Conservation (phyloP, 371 early-diverging fungal species). For the Lichtheimia corymbifera region DNA sequence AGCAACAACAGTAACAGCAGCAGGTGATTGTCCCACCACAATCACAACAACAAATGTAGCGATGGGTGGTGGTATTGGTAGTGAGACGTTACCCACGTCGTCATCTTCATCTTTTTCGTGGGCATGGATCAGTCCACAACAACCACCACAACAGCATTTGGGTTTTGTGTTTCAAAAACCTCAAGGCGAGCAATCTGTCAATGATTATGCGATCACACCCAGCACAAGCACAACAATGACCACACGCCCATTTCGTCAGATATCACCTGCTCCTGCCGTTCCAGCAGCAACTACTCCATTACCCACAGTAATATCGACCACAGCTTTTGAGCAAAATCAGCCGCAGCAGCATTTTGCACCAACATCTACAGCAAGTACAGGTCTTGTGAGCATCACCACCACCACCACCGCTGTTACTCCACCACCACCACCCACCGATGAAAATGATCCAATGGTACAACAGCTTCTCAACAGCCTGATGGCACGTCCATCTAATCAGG, state of each 20-base stretch:
- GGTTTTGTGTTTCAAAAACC: constrained; percentile 24
- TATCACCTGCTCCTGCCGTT: neutral
- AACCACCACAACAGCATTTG: constrained; percentile 13
- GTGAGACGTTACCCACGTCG: neutral
- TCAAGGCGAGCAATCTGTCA: neutral
- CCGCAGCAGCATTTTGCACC: neutral
- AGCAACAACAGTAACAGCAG: neutral
- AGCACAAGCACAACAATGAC: neutral
- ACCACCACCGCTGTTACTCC: neutral
- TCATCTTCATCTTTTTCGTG: constrained; percentile 15
- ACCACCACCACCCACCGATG: neutral
- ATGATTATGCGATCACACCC: neutral
- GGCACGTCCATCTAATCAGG: no score
- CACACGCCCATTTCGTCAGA: neutral
- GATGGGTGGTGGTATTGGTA: neutral
- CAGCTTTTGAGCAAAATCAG: no score
- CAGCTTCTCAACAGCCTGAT: no score
- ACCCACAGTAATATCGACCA: neutral
- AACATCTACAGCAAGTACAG: neutral
- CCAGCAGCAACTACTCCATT: neutral
- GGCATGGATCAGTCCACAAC: constrained; percentile 29
- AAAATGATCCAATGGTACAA: no score
- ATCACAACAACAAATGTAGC: neutral
- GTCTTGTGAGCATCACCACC: neutral
- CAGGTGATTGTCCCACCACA: constrained; percentile 10